Percentiles rank a stretch among this genome's conserved stretches.
These are phyloP conservation scores for Ceratocystis papillata DNA, from an alignment of 2,329 filamentous ascomycete species.

Conservation along the genomic window DNA sequence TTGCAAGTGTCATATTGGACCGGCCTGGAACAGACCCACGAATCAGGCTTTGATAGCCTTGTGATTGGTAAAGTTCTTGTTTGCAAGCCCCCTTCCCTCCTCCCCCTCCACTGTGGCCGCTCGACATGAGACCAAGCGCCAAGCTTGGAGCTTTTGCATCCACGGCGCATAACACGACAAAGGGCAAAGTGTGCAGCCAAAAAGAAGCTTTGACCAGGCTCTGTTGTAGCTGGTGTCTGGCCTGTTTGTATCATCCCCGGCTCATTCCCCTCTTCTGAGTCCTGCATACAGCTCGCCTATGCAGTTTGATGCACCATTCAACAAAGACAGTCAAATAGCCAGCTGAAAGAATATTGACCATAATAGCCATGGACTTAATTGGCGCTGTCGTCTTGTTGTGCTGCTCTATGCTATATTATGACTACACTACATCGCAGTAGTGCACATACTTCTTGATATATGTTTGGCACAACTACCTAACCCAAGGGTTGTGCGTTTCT, in stretches of 20 bases:
- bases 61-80: neutral
- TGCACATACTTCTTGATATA: neutral
- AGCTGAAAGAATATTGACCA: too few relatives aligned
- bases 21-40: neutral
- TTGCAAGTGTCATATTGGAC: neutral
- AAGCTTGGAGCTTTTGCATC: conserved; percentile 10
- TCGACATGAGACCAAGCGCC: conserved; percentile 12
- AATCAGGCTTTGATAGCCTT: neutral
- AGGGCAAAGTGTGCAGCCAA: neutral
- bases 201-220: conserved; percentile 5
- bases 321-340: too few relatives aligned
- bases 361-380: too few relatives aligned
- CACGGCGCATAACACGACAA: conserved; percentile 4
- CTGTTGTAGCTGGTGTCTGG: neutral
- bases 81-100: neutral
- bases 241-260: neutral
- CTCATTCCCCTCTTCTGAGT: neutral
- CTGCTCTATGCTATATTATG: too few relatives aligned
- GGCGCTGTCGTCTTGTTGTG: too few relatives aligned
- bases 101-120: neutral
- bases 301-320: neutral
- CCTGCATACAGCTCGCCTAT: too few relatives aligned
- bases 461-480: too few relatives aligned
- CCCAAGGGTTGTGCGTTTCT: too few relatives aligned
- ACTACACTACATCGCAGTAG: neutral